phyloP scores from a whole-genome alignment of 371 early-diverging fungal species.

The Syncephalis fuscata region DNA sequence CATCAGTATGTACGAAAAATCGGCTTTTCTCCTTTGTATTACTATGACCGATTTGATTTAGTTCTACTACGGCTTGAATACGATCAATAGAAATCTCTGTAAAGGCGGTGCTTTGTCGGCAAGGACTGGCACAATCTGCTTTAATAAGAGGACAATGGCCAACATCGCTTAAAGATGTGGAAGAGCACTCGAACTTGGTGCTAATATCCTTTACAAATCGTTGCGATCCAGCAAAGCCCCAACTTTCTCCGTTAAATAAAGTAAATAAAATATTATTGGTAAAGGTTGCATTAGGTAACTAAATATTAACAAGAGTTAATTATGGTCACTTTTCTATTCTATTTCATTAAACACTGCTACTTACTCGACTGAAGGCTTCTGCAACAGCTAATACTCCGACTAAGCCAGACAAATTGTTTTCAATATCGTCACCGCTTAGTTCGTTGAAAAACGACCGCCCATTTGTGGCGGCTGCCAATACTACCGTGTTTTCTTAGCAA shows the following conservation, averaged over 20 bases:
- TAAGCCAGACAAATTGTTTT: slow-evolving; percentile 32
- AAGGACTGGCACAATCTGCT: slow-evolving; percentile 22
- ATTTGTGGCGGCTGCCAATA: slow-evolving; percentile 48
- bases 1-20: slow-evolving; percentile 27
- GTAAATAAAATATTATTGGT: slow-evolving; percentile 55
- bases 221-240: slow-evolving; percentile 65
- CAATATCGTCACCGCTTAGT: slow-evolving; percentile 24
- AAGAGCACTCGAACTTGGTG: slow-evolving; percentile 33
- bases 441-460: slow-evolving; percentile 50
- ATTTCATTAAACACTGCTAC: background rate
- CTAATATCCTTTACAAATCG: slow-evolving; percentile 60
- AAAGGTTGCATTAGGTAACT: slow-evolving; percentile 15
- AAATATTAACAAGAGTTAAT: no score
- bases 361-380: slow-evolving; percentile 47
- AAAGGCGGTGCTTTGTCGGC: slow-evolving; percentile 36
- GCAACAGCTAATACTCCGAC: slow-evolving; percentile 49
- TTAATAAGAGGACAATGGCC: no score
- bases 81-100: slow-evolving; percentile 36
- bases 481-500: slow-evolving; percentile 38
- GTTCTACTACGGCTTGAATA: slow-evolving; percentile 37
- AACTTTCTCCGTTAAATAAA: slow-evolving; percentile 52
- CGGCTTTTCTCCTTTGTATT: slow-evolving; percentile 5
- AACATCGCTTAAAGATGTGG: slow-evolving; percentile 16
- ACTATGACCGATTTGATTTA: slow-evolving; percentile 18
- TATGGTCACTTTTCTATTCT: background rate